These are phyloP conservation scores for Spiraea crenata DNA, from an alignment of 331 rosid genomes.

Conservation along the genomic window DNA sequence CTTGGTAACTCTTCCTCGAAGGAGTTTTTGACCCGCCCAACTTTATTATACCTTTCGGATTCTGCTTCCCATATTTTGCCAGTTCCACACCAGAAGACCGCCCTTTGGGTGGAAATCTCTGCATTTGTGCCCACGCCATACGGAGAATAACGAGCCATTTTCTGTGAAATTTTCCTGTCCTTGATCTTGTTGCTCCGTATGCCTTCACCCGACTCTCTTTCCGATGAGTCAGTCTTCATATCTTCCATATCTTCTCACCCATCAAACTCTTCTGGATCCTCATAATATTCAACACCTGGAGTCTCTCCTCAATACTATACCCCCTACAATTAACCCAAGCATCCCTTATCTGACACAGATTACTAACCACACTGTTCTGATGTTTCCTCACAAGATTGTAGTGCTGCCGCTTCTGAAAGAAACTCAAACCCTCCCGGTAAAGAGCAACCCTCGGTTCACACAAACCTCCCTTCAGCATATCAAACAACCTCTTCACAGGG, in stretches of 20 bases:
- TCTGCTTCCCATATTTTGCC: constrained; percentile 58
- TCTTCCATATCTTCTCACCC: constrained; percentile 77
- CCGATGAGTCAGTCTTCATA: constrained; percentile 66
- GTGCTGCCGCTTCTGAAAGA: constrained; percentile 76
- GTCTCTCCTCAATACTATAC: constrained; percentile 90
- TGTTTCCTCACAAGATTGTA: constrained; percentile 87
- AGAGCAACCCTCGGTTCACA: constrained; percentile 98
- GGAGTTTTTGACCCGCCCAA: constrained; percentile 58
- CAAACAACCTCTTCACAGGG: constrained; percentile 74
- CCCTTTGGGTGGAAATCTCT: constrained; percentile 43
- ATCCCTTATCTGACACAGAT: constrained; percentile 88
- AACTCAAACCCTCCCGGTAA: constrained; percentile 79
- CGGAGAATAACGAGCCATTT: constrained; percentile 41
- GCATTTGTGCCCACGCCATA: constrained; percentile 48
- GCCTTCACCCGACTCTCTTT: constrained; percentile 66
- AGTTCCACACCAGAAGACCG: constrained; percentile 35
- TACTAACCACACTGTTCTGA: constrained; percentile 85
- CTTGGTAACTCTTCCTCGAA: constrained; percentile 44
- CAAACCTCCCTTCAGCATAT: constrained; percentile 88
- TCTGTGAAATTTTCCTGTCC: constrained; percentile 51
- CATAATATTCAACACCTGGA: constrained; percentile 77
- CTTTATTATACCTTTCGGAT: constrained; percentile 72
- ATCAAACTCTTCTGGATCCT: constrained; percentile 86
- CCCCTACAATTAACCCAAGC: constrained; percentile 91
- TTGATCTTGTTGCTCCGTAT: constrained; percentile 51